Evolutionary conservation across 257 asterid species (phyloP).

Genomic region (Ilex aquifolium): DNA sequence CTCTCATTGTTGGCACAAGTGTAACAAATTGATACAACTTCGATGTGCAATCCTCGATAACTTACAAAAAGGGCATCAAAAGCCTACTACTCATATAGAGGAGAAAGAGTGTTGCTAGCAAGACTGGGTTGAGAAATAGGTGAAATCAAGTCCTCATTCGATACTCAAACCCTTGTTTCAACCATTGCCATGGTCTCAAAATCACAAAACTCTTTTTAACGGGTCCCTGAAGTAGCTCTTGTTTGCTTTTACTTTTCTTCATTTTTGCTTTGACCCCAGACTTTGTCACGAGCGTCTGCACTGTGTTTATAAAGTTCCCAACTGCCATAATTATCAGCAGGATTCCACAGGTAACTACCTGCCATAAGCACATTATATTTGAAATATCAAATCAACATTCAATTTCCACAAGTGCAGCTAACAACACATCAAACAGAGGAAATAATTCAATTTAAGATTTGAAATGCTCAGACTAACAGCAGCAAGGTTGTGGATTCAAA

Average conservation of each 20-base stretch:
- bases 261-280: slow-evolving; percentile 82
- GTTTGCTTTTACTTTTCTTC: slow-evolving; percentile 69
- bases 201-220: slow-evolving; percentile 34
- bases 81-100: slow-evolving; percentile 12
- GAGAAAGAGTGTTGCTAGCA: slow-evolving; percentile 4
- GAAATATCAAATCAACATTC: too few species aligned
- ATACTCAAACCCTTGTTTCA: not conserved
- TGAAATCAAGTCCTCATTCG: too few species aligned
- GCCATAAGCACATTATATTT: slow-evolving; percentile 18
- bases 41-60: too few species aligned
- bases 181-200: slow-evolving; percentile 16
- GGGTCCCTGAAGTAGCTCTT: slow-evolving; percentile 46
- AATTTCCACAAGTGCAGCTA: too few species aligned
- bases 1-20: too few species aligned
- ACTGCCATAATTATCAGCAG: slow-evolving; percentile 92
- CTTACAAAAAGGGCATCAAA: slow-evolving; percentile 3
- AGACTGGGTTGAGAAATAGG: slow-evolving; percentile 5
- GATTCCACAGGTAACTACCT: slow-evolving; percentile 88
- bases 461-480: too few species aligned
- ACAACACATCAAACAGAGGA: too few species aligned
- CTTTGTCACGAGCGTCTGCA: slow-evolving; percentile 79
- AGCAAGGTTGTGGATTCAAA: too few species aligned
- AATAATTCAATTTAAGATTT: too few species aligned
- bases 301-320: slow-evolving; percentile 83
- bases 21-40: not conserved